Evolutionary conservation across 2,329 filamentous ascomycete genomes (phyloP).

Genomic region (Westerdykella ornata): DNA sequence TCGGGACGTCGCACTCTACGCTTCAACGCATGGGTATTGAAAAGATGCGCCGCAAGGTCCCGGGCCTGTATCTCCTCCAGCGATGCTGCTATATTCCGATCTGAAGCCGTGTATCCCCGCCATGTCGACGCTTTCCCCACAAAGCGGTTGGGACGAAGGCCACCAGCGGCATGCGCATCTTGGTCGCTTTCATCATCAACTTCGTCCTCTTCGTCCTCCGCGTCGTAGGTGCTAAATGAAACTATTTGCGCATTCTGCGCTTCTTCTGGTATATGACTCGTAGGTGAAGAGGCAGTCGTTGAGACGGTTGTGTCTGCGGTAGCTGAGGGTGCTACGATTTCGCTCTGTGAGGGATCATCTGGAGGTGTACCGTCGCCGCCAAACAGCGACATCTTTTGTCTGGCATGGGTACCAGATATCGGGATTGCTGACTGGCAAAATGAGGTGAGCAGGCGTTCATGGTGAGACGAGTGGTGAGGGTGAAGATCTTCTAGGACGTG

Average conservation of each 20-base stretch:
- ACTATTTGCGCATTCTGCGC: slow-evolving; percentile 7
- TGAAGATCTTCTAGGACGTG: background rate
- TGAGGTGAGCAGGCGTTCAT: background rate
- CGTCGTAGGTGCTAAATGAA: slow-evolving; percentile 1
- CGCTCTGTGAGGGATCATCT: background rate
- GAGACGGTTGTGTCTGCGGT: background rate
- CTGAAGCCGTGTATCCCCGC: slow-evolving; percentile 54
- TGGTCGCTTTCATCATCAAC: slow-evolving; percentile 13
- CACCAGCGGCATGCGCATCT: slow-evolving; percentile 1
- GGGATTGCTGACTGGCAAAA: background rate
- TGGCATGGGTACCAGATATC: background rate
- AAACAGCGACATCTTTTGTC: slow-evolving; percentile 34
- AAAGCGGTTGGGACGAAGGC: slow-evolving; percentile 59
- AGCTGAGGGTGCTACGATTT: background rate
- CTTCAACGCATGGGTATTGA: slow-evolving; percentile 68
- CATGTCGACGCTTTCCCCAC: slow-evolving; percentile 62
- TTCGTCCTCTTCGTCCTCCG: slow-evolving; percentile 4
- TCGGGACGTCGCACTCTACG: slow-evolving; percentile 31
- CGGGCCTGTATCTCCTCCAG: slow-evolving; percentile 57
- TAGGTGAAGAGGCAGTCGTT: background rate
- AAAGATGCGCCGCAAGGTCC: slow-evolving; percentile 70
- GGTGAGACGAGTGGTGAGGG: background rate
- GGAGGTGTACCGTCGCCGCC: slow-evolving; percentile 23
- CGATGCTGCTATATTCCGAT: slow-evolving; percentile 57
- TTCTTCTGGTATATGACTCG: background rate